Percentiles rank a stretch among this genome's conserved stretches.
Conservation (phyloP, 2,329 filamentous ascomycete genomes). For the Trichoderma breve region DNA sequence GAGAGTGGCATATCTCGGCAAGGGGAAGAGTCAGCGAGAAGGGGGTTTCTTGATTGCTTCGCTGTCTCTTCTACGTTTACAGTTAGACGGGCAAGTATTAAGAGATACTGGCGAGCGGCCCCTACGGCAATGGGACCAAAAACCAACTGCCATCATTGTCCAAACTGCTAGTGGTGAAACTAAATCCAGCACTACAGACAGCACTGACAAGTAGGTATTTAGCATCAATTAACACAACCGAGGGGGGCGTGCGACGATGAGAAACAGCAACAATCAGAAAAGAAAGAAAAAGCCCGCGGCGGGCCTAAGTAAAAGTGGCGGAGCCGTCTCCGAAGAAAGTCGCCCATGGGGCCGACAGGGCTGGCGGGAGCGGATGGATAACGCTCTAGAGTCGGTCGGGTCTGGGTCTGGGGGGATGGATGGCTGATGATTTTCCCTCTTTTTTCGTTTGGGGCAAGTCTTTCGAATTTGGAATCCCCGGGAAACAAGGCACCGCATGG, state of each 20-base stretch:
- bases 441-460: background rate
- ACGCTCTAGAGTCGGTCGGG: background rate
- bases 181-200: background rate
- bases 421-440: background rate
- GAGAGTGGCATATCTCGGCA: background rate
- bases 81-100: background rate
- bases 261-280: background rate
- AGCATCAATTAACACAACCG: background rate
- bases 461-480: constrained; percentile 1
- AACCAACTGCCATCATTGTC: background rate
- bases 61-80: background rate
- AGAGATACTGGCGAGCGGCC: background rate
- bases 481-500: background rate
- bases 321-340: background rate
- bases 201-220: background rate
- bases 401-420: background rate
- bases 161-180: background rate
- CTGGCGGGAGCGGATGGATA: background rate
- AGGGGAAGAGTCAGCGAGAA: background rate
- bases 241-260: background rate
- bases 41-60: background rate
- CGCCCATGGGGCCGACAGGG: constrained; percentile 6
- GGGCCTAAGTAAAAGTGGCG: background rate
- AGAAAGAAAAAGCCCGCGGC: background rate
- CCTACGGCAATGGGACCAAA: background rate